Conservation (phyloP, 164 flowering plant species). For the Nymphaea colorata region DNA sequence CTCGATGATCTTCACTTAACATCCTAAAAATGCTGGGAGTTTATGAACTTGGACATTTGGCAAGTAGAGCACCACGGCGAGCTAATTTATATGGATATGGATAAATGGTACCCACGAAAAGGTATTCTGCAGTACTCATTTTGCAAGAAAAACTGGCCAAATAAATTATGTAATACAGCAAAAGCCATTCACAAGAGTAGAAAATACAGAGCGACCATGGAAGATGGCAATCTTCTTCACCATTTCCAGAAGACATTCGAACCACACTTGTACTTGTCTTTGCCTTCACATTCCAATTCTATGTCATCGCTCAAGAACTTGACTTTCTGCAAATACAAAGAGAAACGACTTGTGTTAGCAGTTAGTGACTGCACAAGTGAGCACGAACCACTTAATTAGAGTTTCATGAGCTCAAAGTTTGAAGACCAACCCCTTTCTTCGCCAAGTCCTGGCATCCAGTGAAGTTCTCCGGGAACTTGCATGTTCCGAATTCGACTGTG, state of each 20-base stretch:
- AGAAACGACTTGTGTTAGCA: neutral
- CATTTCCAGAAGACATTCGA: conserved; percentile 98
- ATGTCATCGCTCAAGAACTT: conserved; percentile 71
- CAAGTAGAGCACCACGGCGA: no score
- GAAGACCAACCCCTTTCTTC: conserved; percentile 60
- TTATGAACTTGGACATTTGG: no score
- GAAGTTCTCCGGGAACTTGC: conserved; percentile 99
- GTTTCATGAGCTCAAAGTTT: neutral
- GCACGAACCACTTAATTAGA: no score
- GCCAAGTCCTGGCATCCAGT: conserved; percentile 99
- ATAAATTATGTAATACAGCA: neutral
- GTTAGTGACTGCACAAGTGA: no score
- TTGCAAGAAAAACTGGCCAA: neutral
- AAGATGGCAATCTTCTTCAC: conserved; percentile 20
- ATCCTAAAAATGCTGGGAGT: no score
- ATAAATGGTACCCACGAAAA: no score
- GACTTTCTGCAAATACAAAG: conserved; percentile 61
- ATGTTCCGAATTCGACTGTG: conserved; percentile 84
- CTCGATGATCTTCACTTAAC: no score
- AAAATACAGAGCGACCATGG: neutral
- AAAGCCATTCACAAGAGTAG: neutral
- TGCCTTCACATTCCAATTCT: conserved; percentile 82
- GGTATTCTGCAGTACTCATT: no score
- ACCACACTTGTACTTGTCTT: conserved; percentile 95
- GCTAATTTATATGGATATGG: no score